These are phyloP conservation scores for Penicillium frequentans DNA, from an alignment of 2,329 filamentous ascomycete species.

Conservation along the genomic window DNA sequence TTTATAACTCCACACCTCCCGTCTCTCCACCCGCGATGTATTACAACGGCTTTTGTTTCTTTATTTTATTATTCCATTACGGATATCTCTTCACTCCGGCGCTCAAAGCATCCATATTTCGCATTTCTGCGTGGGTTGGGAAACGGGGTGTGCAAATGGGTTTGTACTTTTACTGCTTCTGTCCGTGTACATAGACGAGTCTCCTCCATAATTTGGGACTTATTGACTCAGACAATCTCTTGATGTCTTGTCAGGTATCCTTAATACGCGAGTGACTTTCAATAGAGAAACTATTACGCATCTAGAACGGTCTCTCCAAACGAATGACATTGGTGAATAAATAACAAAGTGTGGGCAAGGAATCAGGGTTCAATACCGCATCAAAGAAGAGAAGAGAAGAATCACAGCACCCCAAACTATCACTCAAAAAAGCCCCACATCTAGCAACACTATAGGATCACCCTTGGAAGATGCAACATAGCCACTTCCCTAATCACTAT, in stretches of 20 bases:
- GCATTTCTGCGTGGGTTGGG: constrained; percentile 43
- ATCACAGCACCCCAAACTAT: background rate
- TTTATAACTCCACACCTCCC: constrained; percentile 25
- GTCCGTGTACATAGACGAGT: constrained; percentile 46
- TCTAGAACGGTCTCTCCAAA: background rate
- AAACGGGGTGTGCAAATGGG: constrained; percentile 41
- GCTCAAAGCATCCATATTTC: constrained; percentile 41
- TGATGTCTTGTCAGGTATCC: constrained; percentile 27
- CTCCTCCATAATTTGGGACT: constrained; percentile 31
- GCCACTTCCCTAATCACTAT: background rate
- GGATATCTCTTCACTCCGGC: constrained; percentile 45
- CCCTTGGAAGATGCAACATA: background rate
- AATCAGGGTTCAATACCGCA: background rate
- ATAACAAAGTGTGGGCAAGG: background rate
- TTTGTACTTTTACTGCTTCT: constrained; percentile 36
- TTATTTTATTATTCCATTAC: constrained; percentile 23
- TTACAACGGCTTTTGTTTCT: constrained; percentile 37
- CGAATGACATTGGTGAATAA: background rate
- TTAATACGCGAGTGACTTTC: constrained; percentile 32
- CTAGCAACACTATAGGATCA: background rate
- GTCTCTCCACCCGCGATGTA: constrained; percentile 34
- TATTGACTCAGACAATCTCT: constrained; percentile 25
- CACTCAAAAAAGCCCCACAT: background rate
- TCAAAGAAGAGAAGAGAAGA: background rate
- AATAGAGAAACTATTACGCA: constrained; percentile 25